These are phyloP conservation scores for Crucibulum laeve DNA, from an alignment of 768 basidiomycete genomes.

Conservation along the genomic window DNA sequence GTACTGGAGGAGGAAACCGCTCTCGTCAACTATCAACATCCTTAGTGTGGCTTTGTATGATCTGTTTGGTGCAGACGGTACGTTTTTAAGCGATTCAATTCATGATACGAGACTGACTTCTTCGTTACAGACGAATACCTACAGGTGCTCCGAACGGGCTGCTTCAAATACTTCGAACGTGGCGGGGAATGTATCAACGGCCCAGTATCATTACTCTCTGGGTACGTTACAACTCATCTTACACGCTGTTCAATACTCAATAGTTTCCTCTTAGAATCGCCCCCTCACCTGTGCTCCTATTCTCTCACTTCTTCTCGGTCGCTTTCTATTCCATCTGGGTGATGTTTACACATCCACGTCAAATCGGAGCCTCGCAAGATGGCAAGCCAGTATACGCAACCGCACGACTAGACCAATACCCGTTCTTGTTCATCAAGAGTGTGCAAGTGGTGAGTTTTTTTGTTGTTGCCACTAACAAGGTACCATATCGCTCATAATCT, in stretches of 20 bases:
- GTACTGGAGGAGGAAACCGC: slow-evolving; percentile 84
- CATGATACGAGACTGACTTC: slow-evolving; percentile 2
- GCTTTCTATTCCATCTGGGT: slow-evolving; percentile 94
- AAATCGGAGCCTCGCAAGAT: slow-evolving; percentile 13
- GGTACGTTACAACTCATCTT: slow-evolving; percentile 41
- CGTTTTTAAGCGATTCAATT: slow-evolving; percentile 20
- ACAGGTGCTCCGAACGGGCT: slow-evolving; percentile 68
- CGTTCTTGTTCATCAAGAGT: slow-evolving; percentile 55
- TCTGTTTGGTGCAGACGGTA: slow-evolving; percentile 90
- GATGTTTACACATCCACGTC: slow-evolving; percentile 61
- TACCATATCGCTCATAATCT: slow-evolving; percentile 2
- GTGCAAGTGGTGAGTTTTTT: slow-evolving; percentile 61
- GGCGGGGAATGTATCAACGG: slow-evolving; percentile 88
- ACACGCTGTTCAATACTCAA: background rate
- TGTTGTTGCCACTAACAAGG: slow-evolving; percentile 1
- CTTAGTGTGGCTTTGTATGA: slow-evolving; percentile 92
- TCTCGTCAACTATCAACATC: slow-evolving; percentile 87
- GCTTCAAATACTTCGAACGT: slow-evolving; percentile 95
- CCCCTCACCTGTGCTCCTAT: slow-evolving; percentile 75
- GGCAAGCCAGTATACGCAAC: slow-evolving; percentile 33
- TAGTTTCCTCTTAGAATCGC: slow-evolving; percentile 47
- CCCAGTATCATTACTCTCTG: slow-evolving; percentile 87
- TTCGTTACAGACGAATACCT: slow-evolving; percentile 49
- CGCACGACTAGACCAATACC: slow-evolving; percentile 63
- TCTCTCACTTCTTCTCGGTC: slow-evolving; percentile 92